Evolutionary conservation across 2,329 filamentous ascomycete genomes (phyloP), one percentile per base, ranked within the genome.

Genomic region (Scedosporium apiospermum): DNA sequence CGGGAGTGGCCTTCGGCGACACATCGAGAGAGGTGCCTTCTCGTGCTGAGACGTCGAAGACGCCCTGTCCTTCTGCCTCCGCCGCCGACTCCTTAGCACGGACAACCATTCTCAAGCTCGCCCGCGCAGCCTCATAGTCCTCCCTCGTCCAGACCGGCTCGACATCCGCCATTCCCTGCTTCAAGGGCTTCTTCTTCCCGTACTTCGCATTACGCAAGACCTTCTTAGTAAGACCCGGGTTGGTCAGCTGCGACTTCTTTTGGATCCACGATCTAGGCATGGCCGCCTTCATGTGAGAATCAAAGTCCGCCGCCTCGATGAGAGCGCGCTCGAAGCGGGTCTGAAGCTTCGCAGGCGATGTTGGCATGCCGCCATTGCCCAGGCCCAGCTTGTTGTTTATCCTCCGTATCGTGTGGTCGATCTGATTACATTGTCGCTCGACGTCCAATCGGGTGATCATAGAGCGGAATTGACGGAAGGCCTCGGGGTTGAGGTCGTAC

Each of bases 251-350:
- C 30, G 34, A 16, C 49, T 27, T 34, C 10, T 57, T 44, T 16
- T 10, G 7, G 18, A 23, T 21, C 65, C 65, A 66, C 3, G 61
- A 60, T 41, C 42, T 27, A 12, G 65, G 65, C n/a, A 64, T 63
- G 9, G 64, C 65, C 12, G 65, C 64, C 7, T 60, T 58, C 64
- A 61, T 63, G 58, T 66, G 59, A 16, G 62, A 62, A 44, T 64
- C 49, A n/a, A 63, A 63, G 34, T 65, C 63, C 12, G n/a, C 51
- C 10, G 63, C 55, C 9, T 60, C 60, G 46, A 21, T 26, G 30
- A 38, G 16, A 16, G 46, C 60, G 18, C 27, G 12, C 23, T 18
- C 16, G 27, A 34, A 16, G 27, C 55, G 55, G 27, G 30, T 18
- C 12, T 10, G 23, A 12, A 41, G 30, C 10, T 41, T 44, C 7